These are phyloP conservation scores for Smithsoniella earleae DNA, from an alignment of 163 green algal species.

Conservation along the genomic window DNA sequence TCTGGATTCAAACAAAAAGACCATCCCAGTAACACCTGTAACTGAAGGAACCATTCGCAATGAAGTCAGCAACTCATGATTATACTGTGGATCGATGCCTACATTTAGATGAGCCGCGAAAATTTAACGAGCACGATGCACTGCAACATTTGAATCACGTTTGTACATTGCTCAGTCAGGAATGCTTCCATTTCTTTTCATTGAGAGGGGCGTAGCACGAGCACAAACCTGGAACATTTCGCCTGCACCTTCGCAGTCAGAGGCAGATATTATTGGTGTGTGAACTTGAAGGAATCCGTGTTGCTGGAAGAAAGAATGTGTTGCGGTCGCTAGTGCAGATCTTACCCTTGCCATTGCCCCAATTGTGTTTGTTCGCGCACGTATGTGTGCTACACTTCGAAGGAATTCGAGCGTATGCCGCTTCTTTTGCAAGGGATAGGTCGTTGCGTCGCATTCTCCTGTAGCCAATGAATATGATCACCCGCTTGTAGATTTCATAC, in stretches of 20 bases:
- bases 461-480: no score
- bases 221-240: constrained; percentile 94
- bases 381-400: constrained; percentile 83
- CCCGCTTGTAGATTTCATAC: no score
- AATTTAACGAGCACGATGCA: no score
- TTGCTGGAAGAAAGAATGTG: constrained; percentile 77
- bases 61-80: neutral
- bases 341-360: constrained; percentile 84
- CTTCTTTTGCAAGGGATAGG: constrained; percentile 97
- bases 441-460: constrained; percentile 64
- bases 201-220: constrained; percentile 3
- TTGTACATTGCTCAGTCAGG: no score
- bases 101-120: no score
- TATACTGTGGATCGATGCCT: no score
- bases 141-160: no score
- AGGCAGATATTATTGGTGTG: constrained; percentile 91
- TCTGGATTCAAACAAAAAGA: no score
- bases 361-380: constrained; percentile 84
- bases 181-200: no score
- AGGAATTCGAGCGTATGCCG: constrained; percentile 89
- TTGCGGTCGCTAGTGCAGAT: constrained; percentile 87
- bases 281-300: constrained; percentile 96
- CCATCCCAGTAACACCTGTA: no score
- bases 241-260: constrained; percentile 93
- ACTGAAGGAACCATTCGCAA: no score